Conservation (phyloP, 2,329 filamentous ascomycete species). For the Alternaria sp. region DNA sequence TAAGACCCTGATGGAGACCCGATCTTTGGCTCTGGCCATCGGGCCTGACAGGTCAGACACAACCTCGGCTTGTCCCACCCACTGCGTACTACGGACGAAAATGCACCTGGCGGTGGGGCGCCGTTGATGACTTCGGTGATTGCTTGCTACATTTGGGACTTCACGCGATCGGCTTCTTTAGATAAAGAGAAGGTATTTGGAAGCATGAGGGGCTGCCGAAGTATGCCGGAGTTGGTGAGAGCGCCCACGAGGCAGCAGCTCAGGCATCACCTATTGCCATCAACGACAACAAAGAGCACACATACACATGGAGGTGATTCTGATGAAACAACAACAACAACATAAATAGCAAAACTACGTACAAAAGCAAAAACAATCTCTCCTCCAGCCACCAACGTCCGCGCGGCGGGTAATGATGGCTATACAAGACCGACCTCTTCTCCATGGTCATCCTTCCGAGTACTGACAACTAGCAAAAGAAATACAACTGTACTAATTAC, state of each 20-base stretch:
- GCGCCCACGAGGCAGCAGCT: not conserved
- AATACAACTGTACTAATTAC: constrained; percentile 14
- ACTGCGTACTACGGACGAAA: not conserved
- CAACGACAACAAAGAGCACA: not conserved
- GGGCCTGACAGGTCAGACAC: not conserved
- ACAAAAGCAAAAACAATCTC: not conserved
- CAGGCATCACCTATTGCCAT: not conserved
- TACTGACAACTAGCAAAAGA: constrained; percentile 8
- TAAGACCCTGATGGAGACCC: not conserved
- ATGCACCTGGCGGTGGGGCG: not conserved
- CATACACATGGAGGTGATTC: not conserved
- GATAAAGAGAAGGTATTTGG: not conserved
- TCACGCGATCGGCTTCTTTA: not conserved
- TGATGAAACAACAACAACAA: not conserved
- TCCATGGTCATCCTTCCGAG: constrained; percentile 4
- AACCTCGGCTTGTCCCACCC: constrained; percentile 5
- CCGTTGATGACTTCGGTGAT: not conserved
- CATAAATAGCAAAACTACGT: constrained; percentile 1
- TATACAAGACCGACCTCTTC: constrained; percentile 15
- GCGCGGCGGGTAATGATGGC: constrained; percentile 10
- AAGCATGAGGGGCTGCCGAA: not conserved
- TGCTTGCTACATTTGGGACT: not conserved
- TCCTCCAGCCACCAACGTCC: constrained; percentile 4
- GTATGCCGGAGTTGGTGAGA: not conserved
- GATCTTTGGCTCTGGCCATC: not conserved